These are phyloP conservation scores for Penicillium sclerotigenum DNA, from an alignment of 2,329 filamentous ascomycete species.

Conservation along the genomic window DNA sequence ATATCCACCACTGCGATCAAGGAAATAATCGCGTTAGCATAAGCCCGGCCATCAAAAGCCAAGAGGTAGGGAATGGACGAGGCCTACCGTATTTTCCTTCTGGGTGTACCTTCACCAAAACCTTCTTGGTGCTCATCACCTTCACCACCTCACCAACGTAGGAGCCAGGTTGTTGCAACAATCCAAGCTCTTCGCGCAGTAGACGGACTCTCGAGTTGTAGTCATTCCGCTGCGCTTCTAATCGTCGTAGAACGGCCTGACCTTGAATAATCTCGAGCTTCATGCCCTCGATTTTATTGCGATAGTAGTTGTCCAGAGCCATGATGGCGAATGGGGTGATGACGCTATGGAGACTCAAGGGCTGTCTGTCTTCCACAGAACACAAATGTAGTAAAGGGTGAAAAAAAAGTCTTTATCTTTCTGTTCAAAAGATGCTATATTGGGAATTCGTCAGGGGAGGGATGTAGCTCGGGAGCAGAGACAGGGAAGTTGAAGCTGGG, in stretches of 20 bases:
- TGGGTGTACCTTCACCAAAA: slow-evolving; percentile 96
- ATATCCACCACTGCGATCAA: slow-evolving; percentile 78
- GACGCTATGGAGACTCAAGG: slow-evolving; percentile 22
- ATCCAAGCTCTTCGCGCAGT: slow-evolving; percentile 88
- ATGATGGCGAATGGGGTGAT: slow-evolving; percentile 57
- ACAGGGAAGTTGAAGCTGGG: slow-evolving; percentile 5
- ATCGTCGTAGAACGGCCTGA: slow-evolving; percentile 86
- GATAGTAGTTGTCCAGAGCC: slow-evolving; percentile 99
- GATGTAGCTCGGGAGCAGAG: not conserved
- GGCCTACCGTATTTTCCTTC: slow-evolving; percentile 96
- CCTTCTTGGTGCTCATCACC: slow-evolving; percentile 99
- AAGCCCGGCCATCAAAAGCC: not conserved
- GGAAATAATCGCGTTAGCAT: slow-evolving; percentile 8
- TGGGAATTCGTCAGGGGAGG: not conserved
- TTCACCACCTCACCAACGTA: slow-evolving; percentile 99
- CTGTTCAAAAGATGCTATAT: not conserved
- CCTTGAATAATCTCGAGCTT: slow-evolving; percentile 99
- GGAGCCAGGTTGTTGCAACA: slow-evolving; percentile 94
- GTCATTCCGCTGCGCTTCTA: slow-evolving; percentile 97
- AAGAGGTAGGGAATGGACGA: not conserved
- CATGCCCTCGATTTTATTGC: slow-evolving; percentile 99
- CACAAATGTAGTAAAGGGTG: not conserved
- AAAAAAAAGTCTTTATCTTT: not conserved
- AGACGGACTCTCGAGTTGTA: slow-evolving; percentile 98
- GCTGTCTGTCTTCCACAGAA: slow-evolving; percentile 2